Base-by-base conservation (phyloP, 75 land plant species). In the Sequoia sempervirens region DNA sequence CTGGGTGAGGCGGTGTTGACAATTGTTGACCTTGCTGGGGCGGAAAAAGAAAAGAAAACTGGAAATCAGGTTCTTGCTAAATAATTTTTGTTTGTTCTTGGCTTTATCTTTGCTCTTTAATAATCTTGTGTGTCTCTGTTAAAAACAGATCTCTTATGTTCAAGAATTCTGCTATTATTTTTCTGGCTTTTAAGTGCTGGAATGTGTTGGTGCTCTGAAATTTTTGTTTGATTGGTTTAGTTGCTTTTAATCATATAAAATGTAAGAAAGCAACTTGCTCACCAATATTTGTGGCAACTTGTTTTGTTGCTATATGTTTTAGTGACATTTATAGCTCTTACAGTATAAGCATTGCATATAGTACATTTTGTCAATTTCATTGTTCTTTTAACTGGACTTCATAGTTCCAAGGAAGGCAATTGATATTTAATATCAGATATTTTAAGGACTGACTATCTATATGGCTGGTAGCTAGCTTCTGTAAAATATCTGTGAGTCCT, bases 21-120 rank as follows among this genome's bases (percentile, higher is more conserved):
- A 38, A 87, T 94, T 66, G 91, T 88, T 54, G 96, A 94, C 73
- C 89, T 94, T 82, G 96, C 96, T 84, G 96, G 96, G 28, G 92
- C 94, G 38, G 96, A 94, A 85, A 92, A 89, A 82, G 94, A 92
- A 70, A 90, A 84, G 38, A 90, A 75, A 80, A 92, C 94, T 30
- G 93, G 93, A 50, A 91, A 90, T 87, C 94, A 92, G 93, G 96
- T 92, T 81, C 50, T 46, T 68, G 4, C 47, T 28, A 37, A 28
- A 66, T 9, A 4, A 1, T 11, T 78, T 78, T 78, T 78, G 47
- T 45, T 78, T 45, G 50, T n/a, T 26, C 14, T 37, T 20, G 40
- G 66, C 7, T 5, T 58, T 5, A 0, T 58, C 64, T 61, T 61
- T 23, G n/a, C 66, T 61, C 66, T 23, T 4, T 61, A 61, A 23